A percentile compares a stretch with the other conserved stretches of the same genome.
These are phyloP conservation scores for Podaxis sp. DNA, from an alignment of 768 basidiomycete genomes.

Conservation along the genomic window DNA sequence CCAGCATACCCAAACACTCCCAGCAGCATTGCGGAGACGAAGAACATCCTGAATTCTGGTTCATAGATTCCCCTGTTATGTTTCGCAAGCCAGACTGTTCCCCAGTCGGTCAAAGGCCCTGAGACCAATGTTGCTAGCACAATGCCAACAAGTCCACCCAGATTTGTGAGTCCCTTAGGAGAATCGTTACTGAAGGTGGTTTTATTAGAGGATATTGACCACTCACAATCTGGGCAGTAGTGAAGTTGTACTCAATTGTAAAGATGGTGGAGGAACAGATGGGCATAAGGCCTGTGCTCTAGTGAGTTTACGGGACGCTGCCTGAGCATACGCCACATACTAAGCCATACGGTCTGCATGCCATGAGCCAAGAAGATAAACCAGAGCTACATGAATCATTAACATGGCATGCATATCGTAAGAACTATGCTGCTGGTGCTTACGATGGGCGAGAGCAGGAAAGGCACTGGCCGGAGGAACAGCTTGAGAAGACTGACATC, in stretches of 20 bases:
- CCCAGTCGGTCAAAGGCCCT: constrained; percentile 40
- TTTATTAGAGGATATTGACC: background rate
- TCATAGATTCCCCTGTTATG: constrained; percentile 45
- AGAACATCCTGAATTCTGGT: constrained; percentile 43
- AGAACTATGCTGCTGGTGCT: constrained; percentile 10
- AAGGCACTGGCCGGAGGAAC: constrained; percentile 40
- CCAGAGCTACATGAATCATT: constrained; percentile 24
- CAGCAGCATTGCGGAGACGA: constrained; percentile 40
- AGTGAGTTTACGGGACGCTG: background rate
- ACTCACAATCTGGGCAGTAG: constrained; percentile 36
- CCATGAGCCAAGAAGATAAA: constrained; percentile 38
- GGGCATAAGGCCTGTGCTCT: constrained; percentile 33
- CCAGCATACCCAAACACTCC: constrained; percentile 45
- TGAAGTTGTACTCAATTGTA: constrained; percentile 41
- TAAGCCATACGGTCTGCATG: constrained; percentile 45
- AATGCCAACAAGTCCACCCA: constrained; percentile 42
- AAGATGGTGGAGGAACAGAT: constrained; percentile 45
- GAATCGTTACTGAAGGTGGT: background rate
- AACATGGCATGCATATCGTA: background rate
- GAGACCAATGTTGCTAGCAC: constrained; percentile 34
- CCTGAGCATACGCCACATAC: constrained; percentile 20
- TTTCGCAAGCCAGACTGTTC: constrained; percentile 40
- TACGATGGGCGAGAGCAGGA: constrained; percentile 40
- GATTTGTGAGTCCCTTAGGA: constrained; percentile 35
- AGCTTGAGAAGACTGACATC: constrained; percentile 32